These are phyloP conservation scores for Ichthyophthirius multifiliis DNA, from an alignment of 169 alveolate species.

Conservation along the genomic window DNA sequence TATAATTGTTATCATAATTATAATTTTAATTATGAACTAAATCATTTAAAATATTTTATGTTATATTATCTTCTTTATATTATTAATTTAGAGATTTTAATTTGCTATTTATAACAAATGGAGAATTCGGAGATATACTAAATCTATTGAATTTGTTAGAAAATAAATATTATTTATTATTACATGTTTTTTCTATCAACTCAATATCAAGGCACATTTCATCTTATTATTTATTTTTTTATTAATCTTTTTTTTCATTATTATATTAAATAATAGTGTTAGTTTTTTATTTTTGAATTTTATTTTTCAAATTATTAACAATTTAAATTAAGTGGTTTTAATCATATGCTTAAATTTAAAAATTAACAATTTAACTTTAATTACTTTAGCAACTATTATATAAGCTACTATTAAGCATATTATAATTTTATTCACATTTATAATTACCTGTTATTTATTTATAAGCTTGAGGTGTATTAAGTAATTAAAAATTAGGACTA, in stretches of 20 bases:
- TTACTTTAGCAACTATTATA: not conserved
- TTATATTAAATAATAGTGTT: too few relatives aligned
- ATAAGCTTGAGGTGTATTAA: too few relatives aligned
- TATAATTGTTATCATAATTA: too few relatives aligned
- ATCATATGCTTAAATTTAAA: not conserved
- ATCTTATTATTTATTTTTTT: not conserved
- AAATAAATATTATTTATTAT: not conserved
- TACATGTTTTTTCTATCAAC: slow-evolving; percentile 7
- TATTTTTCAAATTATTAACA: not conserved
- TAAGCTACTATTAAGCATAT: too few relatives aligned
- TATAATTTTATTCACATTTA: too few relatives aligned
- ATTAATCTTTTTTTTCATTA: not conserved
- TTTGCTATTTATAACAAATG: not conserved
- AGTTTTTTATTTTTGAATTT: not conserved
- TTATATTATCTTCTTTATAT: too few relatives aligned
- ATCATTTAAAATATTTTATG: too few relatives aligned
- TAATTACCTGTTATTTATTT: too few relatives aligned
- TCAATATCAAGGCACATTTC: slow-evolving; percentile 7
- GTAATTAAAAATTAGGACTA: too few relatives aligned
- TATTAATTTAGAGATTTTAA: too few relatives aligned
- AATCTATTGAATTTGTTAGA: not conserved
- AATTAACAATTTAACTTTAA: not conserved
- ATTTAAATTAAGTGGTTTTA: not conserved
- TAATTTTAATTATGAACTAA: too few relatives aligned
- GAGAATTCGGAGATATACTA: slow-evolving; percentile 11